Conservation (phyloP, 345 rosid species). For the Abelmoschus esculentus region DNA sequence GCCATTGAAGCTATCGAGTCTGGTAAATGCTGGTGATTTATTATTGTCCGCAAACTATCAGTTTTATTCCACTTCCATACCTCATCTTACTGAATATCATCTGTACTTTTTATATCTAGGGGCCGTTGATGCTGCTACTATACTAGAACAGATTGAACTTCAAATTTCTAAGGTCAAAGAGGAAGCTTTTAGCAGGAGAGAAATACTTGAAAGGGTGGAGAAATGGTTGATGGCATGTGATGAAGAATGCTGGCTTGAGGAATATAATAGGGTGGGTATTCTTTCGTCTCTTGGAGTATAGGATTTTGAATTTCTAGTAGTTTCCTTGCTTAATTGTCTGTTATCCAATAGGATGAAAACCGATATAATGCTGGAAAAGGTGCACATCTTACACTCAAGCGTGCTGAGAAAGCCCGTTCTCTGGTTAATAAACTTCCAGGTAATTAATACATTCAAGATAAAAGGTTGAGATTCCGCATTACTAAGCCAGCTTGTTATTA, state of each 20-base stretch:
- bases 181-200: constrained; percentile 87
- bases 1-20: constrained; percentile 74
- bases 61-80: background rate
- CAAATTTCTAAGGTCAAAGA: constrained; percentile 78
- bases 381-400: constrained; percentile 91
- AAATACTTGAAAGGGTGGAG: constrained; percentile 87
- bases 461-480: background rate
- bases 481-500: background rate
- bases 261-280: constrained; percentile 74
- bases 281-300: background rate
- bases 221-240: constrained; percentile 94
- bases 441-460: constrained; percentile 10
- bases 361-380: constrained; percentile 96
- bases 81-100: background rate
- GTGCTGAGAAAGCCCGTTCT: constrained; percentile 97
- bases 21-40: constrained; percentile 32
- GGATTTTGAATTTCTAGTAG: background rate
- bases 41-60: background rate
- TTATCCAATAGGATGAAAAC: constrained; percentile 70
- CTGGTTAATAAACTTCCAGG: constrained; percentile 93
- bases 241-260: constrained; percentile 98
- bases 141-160: constrained; percentile 78
- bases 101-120: constrained; percentile 30
- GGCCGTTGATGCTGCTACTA: constrained; percentile 48
- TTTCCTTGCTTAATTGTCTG: constrained; percentile 13